A percentile compares a stretch with the other conserved stretches of the same genome.
Conservation (phyloP, 345 rosid species). For the Camelina sativa region DNA sequence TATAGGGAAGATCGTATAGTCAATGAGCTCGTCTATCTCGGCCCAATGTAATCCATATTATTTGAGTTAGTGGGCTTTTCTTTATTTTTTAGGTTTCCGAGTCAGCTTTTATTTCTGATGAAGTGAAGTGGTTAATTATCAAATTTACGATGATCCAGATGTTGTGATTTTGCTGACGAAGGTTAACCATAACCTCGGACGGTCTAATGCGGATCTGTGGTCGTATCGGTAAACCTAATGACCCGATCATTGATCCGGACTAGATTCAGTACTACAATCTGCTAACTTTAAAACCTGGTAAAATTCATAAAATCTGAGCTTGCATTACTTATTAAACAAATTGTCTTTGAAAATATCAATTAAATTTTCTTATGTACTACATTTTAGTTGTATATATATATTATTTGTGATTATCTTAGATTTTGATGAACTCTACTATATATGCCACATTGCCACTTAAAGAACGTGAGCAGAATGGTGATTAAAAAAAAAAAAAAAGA, state of each 20-base stretch:
- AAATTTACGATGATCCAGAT: not conserved
- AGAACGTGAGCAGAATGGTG: not conserved
- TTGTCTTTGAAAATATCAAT: no score
- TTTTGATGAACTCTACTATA: not conserved
- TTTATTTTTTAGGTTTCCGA: not conserved
- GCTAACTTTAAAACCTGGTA: no score
- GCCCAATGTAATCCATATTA: not conserved
- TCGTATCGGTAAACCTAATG: no score
- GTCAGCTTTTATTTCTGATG: not conserved
- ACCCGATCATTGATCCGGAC: no score
- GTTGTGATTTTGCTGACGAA: not conserved
- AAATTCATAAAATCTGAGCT: no score
- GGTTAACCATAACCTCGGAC: not conserved
- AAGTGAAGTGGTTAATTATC: not conserved
- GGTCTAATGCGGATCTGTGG: no score
- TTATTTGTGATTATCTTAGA: not conserved
- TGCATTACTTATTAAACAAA: no score
- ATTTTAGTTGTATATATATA: no score
- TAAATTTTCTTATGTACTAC: no score
- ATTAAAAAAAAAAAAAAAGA: no score
- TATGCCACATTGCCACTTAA: no score
- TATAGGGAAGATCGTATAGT: not conserved
- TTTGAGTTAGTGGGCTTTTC: conserved; percentile 3
- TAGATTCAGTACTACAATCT: no score
- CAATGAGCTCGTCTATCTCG: not conserved